Evolutionary conservation across 176 grass and related monocot species (phyloP).

Genomic region (Oryza punctata): DNA sequence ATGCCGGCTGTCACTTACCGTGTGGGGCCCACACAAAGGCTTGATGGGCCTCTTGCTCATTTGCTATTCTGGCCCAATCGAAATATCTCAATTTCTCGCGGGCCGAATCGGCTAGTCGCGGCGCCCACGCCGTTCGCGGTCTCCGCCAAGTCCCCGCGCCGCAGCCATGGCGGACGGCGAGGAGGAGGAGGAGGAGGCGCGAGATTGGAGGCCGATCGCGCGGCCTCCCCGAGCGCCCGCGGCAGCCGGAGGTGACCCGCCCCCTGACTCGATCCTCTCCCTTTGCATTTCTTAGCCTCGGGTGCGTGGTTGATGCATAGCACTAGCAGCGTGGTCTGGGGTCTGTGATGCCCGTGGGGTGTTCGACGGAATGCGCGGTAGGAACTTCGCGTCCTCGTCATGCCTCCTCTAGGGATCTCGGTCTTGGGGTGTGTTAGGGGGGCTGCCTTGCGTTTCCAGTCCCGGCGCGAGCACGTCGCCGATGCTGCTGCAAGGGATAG

Average conservation of each 20-base stretch:
- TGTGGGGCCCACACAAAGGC: not conserved
- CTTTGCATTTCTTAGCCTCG: not conserved
- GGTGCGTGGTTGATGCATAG: too few species aligned
- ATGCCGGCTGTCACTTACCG: not conserved
- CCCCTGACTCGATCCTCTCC: not conserved
- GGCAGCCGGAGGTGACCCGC: constrained; percentile 1
- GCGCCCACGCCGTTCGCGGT: not conserved
- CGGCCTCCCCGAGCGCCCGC: not conserved
- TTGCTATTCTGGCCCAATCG: not conserved
- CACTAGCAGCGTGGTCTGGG: not conserved
- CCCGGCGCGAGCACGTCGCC: too few species aligned
- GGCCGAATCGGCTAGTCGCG: not conserved
- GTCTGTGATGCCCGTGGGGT: not conserved
- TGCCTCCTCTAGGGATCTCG: not conserved
- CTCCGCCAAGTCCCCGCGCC: not conserved
- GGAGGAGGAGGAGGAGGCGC: not conserved
- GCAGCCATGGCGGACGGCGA: constrained; percentile 1
- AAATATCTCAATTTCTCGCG: not conserved
- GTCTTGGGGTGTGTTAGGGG: not conserved
- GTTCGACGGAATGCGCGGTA: constrained; percentile 35
- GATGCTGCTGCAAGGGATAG: not conserved
- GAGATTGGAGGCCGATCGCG: too few species aligned
- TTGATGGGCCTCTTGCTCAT: not conserved
- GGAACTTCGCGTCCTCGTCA: not conserved
- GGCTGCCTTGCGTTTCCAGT: too few species aligned